A percentile compares a stretch with the other conserved stretches of the same genome.
These are phyloP conservation scores for Panicum miliaceum DNA, from an alignment of 176 grass and related monocot genomes.

Conservation along the genomic window DNA sequence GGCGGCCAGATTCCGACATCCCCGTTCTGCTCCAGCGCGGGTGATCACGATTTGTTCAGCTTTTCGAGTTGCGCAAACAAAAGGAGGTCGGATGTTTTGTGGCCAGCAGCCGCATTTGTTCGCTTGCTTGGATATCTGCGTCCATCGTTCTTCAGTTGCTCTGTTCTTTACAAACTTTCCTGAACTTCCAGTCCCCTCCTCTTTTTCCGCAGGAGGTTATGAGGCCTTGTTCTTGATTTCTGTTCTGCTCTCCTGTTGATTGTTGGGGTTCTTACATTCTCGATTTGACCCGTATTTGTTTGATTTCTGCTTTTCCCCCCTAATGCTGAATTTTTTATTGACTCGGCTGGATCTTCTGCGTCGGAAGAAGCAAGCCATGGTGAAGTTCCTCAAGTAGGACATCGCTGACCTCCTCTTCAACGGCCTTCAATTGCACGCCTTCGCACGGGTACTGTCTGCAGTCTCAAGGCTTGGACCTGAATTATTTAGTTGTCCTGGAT, in stretches of 20 bases:
- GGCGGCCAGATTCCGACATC: too few relatives aligned
- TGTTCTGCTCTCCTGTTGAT: background rate
- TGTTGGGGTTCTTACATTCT: constrained; percentile 17
- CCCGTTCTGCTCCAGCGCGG: too few relatives aligned
- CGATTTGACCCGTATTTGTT: background rate
- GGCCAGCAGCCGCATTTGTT: background rate
- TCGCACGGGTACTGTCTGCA: constrained; percentile 65
- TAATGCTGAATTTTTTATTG: background rate
- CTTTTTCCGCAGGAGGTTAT: background rate
- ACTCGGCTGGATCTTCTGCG: constrained; percentile 71
- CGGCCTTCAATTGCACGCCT: constrained; percentile 66
- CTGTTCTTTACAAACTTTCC: too few relatives aligned
- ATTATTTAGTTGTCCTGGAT: background rate
- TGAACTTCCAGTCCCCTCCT: background rate
- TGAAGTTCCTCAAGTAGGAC: constrained; percentile 87
- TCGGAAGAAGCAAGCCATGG: constrained; percentile 91
- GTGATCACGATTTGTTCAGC: constrained; percentile 21
- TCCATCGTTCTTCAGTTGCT: background rate
- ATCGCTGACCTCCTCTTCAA: constrained; percentile 80
- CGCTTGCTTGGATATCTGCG: background rate
- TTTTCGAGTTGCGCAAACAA: background rate
- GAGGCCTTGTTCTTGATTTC: background rate
- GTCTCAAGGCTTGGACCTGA: background rate
- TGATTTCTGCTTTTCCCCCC: background rate
- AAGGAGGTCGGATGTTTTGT: background rate